These are phyloP conservation scores for Kwoniella dejecticola DNA, from an alignment of 768 basidiomycete genomes.

Conservation along the genomic window DNA sequence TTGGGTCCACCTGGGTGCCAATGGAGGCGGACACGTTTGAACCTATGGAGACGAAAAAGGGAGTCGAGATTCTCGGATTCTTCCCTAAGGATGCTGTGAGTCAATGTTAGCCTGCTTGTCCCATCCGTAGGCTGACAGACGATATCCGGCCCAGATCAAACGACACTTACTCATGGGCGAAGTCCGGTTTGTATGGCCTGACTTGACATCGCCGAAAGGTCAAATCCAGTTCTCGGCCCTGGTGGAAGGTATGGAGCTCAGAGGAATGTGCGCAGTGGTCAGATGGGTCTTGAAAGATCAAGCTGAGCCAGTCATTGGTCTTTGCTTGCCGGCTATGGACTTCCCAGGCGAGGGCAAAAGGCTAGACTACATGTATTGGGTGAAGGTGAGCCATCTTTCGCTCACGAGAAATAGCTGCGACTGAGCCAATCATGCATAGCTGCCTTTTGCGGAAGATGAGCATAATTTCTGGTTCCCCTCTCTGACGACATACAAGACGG, in stretches of 20 bases:
- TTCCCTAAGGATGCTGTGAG: constrained; percentile 69
- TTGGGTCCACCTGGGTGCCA: constrained; percentile 67
- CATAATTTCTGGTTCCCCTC: constrained; percentile 84
- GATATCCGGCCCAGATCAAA: constrained; percentile 64
- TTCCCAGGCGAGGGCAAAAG: constrained; percentile 54
- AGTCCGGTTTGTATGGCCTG: constrained; percentile 80
- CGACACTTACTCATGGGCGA: constrained; percentile 82
- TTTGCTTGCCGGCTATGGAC: constrained; percentile 68
- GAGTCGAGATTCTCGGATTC: constrained; percentile 86
- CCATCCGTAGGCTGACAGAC: not conserved
- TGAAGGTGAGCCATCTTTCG: constrained; percentile 70
- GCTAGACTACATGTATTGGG: constrained; percentile 81
- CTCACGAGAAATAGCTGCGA: no score
- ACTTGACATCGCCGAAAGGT: constrained; percentile 65
- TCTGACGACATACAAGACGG: constrained; percentile 70
- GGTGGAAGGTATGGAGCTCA: constrained; percentile 74
- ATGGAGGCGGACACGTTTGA: constrained; percentile 83
- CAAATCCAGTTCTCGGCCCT: constrained; percentile 87
- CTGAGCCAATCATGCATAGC: constrained; percentile 58
- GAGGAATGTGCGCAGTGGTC: constrained; percentile 72
- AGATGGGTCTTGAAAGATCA: constrained; percentile 76
- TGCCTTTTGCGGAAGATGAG: constrained; percentile 95
- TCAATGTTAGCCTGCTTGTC: not conserved
- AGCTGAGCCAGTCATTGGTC: constrained; percentile 81
- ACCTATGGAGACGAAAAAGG: constrained; percentile 71